Evolutionary conservation across 108 stramenopile genomes (phyloP).

Genomic region (Conticribra weissflogii): DNA sequence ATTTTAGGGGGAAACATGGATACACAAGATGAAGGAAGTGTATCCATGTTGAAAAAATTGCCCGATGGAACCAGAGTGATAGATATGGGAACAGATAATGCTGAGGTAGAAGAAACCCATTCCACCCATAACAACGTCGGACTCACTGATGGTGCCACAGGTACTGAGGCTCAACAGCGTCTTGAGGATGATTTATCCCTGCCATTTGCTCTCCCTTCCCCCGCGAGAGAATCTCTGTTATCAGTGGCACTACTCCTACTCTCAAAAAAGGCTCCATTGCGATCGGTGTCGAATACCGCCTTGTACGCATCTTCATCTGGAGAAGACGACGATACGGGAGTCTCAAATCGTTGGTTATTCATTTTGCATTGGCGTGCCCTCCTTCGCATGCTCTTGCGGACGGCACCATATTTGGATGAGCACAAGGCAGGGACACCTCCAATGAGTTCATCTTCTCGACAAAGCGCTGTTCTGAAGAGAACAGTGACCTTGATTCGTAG

Average conservation of each 20-base stretch:
- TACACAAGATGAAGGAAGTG: conserved; percentile 12
- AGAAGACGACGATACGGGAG: conserved; percentile 24
- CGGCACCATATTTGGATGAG: conserved; percentile 86
- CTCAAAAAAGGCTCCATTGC: conserved; percentile 73
- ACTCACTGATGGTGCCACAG: neutral
- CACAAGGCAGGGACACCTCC: conserved; percentile 64
- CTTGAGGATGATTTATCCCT: conserved; percentile 52
- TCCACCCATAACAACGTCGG: neutral
- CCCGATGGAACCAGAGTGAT: conserved; percentile 25
- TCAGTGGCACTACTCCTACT: conserved; percentile 66
- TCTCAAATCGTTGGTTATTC: conserved; percentile 63
- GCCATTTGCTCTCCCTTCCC: conserved; percentile 75
- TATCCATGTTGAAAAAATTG: conserved; percentile 18
- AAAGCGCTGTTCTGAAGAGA: conserved; percentile 61
- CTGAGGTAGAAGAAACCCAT: neutral
- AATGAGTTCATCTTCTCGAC: conserved; percentile 57
- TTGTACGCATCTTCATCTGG: conserved; percentile 37
- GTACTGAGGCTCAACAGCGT: conserved; percentile 14
- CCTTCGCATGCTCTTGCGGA: conserved; percentile 77
- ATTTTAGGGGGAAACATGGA: conserved; percentile 19
- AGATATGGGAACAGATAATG: conserved; percentile 12
- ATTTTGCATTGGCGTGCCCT: conserved; percentile 73
- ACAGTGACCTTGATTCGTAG: conserved; percentile 81
- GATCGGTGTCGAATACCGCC: conserved; percentile 77
- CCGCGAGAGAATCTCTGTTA: conserved; percentile 73